Percentiles rank a stretch among this genome's conserved stretches.
phyloP scores from a whole-genome alignment of 495 filamentous ascomycete genomes.

The Apodospora peruviana region DNA sequence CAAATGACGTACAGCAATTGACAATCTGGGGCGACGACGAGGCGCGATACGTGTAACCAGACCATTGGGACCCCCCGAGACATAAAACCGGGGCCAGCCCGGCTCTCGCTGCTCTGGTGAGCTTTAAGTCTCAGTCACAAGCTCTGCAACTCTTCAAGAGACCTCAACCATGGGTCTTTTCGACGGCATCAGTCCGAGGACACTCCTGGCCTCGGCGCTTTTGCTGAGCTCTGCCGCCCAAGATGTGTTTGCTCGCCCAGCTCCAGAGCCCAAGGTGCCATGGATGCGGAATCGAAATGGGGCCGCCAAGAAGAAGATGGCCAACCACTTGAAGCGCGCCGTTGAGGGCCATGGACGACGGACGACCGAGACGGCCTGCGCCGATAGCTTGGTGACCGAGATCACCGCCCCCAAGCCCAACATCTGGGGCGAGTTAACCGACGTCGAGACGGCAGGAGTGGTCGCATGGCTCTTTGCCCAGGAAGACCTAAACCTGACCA shows the following conservation, averaged over 20 bases:
- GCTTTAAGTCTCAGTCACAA: background rate
- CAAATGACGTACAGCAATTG: background rate
- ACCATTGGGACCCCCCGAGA: background rate
- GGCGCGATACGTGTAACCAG: background rate
- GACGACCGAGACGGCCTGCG: constrained; percentile 10
- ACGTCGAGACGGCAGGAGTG: constrained; percentile 26
- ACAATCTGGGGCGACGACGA: background rate
- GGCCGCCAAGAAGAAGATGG: constrained; percentile 17
- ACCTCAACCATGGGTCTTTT: constrained; percentile 16
- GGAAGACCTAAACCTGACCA: constrained; percentile 32
- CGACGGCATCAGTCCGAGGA: constrained; percentile 17
- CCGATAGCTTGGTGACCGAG: constrained; percentile 12
- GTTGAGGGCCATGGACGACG: constrained; percentile 12
- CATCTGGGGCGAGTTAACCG: constrained; percentile 26
- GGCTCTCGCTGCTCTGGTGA: background rate
- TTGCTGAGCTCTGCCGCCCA: constrained; percentile 15
- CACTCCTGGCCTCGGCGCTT: constrained; percentile 14
- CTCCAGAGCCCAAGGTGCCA: constrained; percentile 11
- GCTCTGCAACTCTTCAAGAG: background rate
- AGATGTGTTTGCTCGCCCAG: constrained; percentile 15
- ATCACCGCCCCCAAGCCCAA: constrained; percentile 31
- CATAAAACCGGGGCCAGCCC: background rate
- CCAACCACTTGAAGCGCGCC: constrained; percentile 18
- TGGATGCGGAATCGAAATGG: constrained; percentile 14
- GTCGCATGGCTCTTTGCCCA: constrained; percentile 29